Base-by-base conservation (phyloP, 208 protist species). In the Leishmania arabica region DNA sequence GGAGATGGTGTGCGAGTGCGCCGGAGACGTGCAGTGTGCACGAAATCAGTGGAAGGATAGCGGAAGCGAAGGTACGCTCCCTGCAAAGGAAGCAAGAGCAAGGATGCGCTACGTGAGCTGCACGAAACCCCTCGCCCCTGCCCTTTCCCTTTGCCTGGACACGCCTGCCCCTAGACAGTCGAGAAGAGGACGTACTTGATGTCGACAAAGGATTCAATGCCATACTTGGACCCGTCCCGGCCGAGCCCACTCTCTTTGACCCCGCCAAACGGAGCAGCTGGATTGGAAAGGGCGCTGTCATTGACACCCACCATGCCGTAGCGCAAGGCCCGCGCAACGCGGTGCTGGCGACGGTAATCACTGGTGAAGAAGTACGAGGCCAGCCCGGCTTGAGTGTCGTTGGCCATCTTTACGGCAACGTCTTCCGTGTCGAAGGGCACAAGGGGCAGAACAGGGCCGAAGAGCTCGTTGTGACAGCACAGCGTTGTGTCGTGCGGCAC, bases 211-310 rank as follows among this genome's bases (percentile, higher is more conserved):
- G 90, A 80, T n/a, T 98, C 92, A 74, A 97, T 97, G 72, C 95
- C 95, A 78, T 98, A 96, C 85, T 91, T 93, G 84, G 93, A 96
- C 70, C 92, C 95, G 76, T 98, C 96, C 15, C 92, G 90, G 24
- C 96, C 97, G 31, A 98, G 87, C 37, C 97, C 97, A 78, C 89
- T 94, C 45, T 96, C 92, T 86, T 99, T 99, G 40, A 96, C 78
- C 7, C 96, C 97, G 60, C 97, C 97, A 80, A 98, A 99, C 45
- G 97, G 97, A 0, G 90, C 86, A 58, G 65, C 77, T 17, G 94
- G 88, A 21, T 76, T 84, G 27, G 94, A 93, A 45, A 95, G 72
- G 65, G 76, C 82, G 40, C 78, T 84, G 80, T 96, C 93, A 83
- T 98, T 97, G 47, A 96, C 83, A 51, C 93, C 95, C 31, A 97